Percentiles rank a stretch among this genome's conserved stretches.
These are phyloP conservation scores for Ceratorhiza oryzae-sativae DNA, from an alignment of 1,284 basidiomycete genomes.

Conservation along the genomic window DNA sequence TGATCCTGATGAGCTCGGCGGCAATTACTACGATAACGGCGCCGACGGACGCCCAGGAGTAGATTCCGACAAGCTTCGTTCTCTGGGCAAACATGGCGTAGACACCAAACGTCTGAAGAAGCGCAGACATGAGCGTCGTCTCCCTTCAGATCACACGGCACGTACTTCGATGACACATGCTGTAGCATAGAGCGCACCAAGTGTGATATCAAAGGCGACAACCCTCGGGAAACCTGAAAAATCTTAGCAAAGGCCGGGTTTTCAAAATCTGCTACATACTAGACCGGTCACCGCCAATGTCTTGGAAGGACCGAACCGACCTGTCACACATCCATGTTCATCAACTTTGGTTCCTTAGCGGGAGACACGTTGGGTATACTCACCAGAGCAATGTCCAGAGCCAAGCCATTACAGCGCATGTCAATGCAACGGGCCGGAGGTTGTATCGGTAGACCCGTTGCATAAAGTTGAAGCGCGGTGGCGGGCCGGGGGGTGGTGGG, in stretches of 20 bases:
- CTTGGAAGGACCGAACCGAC: conserved; percentile 34
- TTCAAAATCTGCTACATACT: not conserved
- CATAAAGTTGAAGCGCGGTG: conserved; percentile 31
- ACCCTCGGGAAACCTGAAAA: conserved; percentile 24
- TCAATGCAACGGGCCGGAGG: conserved; percentile 31
- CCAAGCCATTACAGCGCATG: conserved; percentile 23
- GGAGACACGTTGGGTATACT: not conserved
- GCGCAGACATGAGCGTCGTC: not conserved
- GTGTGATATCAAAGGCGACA: conserved; percentile 34
- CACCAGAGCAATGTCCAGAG: conserved; percentile 35
- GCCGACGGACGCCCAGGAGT: conserved; percentile 33
- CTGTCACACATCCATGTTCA: not conserved
- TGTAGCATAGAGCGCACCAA: conserved; percentile 15
- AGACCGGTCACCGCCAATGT: conserved; percentile 17
- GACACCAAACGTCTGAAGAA: conserved; percentile 18
- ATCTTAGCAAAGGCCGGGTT: not conserved
- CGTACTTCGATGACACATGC: conserved; percentile 32
- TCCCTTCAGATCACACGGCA: not conserved
- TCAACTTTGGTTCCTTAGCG: not conserved
- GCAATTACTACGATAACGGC: conserved; percentile 31
- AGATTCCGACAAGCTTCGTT: conserved; percentile 30
- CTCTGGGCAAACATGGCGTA: conserved; percentile 27
- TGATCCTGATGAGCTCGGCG: conserved; percentile 34
- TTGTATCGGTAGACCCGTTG: conserved; percentile 34
- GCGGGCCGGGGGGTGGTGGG: conserved; percentile 23